phyloP scores from a whole-genome alignment of 495 filamentous ascomycete species.

The Elasticomyces elasticus region DNA sequence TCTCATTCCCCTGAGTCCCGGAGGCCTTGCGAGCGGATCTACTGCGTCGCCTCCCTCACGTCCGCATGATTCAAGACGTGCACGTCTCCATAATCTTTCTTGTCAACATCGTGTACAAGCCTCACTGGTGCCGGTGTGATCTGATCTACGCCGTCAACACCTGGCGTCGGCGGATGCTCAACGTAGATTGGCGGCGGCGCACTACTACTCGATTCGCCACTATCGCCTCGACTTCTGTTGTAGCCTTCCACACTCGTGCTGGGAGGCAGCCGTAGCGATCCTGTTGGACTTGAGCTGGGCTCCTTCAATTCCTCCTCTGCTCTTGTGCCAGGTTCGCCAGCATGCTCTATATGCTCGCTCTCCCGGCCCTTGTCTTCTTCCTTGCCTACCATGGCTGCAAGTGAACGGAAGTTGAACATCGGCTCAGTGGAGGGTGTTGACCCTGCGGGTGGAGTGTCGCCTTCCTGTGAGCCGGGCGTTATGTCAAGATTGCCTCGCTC shows the following conservation, averaged over 20 bases:
- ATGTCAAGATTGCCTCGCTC: slow-evolving; percentile 22
- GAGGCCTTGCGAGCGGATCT: no score
- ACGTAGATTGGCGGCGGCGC: slow-evolving; percentile 22
- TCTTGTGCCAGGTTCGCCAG: background rate
- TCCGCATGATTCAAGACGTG: slow-evolving; percentile 20
- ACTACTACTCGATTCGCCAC: slow-evolving; percentile 19
- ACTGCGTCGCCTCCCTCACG: slow-evolving; percentile 15
- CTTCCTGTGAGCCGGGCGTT: slow-evolving; percentile 18
- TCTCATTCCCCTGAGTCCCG: no score
- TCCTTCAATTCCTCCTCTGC: slow-evolving; percentile 6
- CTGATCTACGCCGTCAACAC: slow-evolving; percentile 11
- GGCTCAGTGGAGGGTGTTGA: slow-evolving; percentile 49
- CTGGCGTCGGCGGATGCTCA: slow-evolving; percentile 9
- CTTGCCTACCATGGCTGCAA: slow-evolving; percentile 73
- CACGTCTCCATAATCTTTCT: slow-evolving; percentile 27
- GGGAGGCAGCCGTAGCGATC: background rate
- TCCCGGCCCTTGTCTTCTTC: slow-evolving; percentile 41
- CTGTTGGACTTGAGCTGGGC: background rate
- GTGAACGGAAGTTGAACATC: slow-evolving; percentile 84
- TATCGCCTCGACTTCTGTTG: slow-evolving; percentile 19
- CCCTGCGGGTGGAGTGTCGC: slow-evolving; percentile 1
- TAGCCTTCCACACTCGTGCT: background rate
- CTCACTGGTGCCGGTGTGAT: slow-evolving; percentile 22
- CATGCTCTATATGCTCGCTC: slow-evolving; percentile 25
- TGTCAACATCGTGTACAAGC: slow-evolving; percentile 15